Base-by-base conservation (phyloP, 2,329 filamentous ascomycete species). In the Ophiobolus disseminans region DNA sequence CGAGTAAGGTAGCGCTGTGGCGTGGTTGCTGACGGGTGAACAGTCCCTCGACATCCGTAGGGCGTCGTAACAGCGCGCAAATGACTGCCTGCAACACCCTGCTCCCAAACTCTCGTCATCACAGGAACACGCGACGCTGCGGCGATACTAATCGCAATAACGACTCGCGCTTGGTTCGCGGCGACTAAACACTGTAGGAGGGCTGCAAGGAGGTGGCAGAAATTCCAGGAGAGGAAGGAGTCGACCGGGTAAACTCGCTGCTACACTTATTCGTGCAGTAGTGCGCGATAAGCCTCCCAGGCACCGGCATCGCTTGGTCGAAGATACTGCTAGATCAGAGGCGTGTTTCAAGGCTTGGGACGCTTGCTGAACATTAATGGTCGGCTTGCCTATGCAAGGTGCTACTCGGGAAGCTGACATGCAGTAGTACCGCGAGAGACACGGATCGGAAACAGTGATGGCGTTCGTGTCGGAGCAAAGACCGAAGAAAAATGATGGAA, bases 11-110 rank as follows among this genome's bases (percentile, higher is more conserved):
- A 41, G 53, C 47, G 55, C 38, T 45, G 49, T 53, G 49, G 53
- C 53, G 45, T 48, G 37, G 40, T 26, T 56, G 57, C 57, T 60
- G 57, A 60, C 57, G 35, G 49, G 36, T 32, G 52, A 45, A 50
- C 47, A 43, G 40, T 39, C 53, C 50, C 23, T 38, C 22, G 44
- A 45, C 53, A 44, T n/a, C n/a, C n/a, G n/a, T 34, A 40, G 48
- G 38, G 34, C 39, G 38, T 26, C 16, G 38, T n/a, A 38, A n/a
- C n/a, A 22, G 13, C 30, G 22, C 38, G 34, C 44, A 37, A 49
- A 49, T 39, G 34, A 36, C 34, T 30, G 51, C 41, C 25, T 21
- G 38, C 23, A 14, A 8, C n/a, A 40, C 14, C 20, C 28, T 42
- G 40, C 16, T 32, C 8, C 40, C 36, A 35, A 38, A 8, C 10